Evolutionary conservation across 805 yeast genomes (phyloP), one percentile per base, ranked within the genome.

Genomic region (Myxozyma geophila): DNA sequence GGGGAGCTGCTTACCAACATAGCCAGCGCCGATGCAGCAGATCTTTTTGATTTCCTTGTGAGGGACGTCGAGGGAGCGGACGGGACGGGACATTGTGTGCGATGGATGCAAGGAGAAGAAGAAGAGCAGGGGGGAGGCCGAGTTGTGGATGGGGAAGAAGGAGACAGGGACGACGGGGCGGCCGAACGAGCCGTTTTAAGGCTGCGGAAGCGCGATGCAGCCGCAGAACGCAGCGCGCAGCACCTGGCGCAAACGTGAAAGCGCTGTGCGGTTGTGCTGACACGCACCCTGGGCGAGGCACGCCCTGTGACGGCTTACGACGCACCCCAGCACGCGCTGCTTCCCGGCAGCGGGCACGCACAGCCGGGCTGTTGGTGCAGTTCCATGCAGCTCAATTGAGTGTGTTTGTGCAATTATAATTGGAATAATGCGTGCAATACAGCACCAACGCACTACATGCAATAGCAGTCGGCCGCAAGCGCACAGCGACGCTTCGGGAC

Each of bases 11-110:
- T 21, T 52, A 66, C 68, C 73, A 52, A 72, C 74, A 55, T 72
- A 72, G 50, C 74, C 74, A 52, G 74, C 74, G 37, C 74, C 74
- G 35, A 72, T 69, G 59, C 74, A 72, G 67, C 74, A 74, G 52
- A 75, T 75, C 69, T 64, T 67, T 44, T 40, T 62, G 57, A 69
- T 50, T 41, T 50, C 47, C 62, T 65, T 65, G 68, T 64, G 68
- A 23, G 68, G 68, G 17, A 65, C 48, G 44, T 54, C 64, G 59
- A 55, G 50, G 55, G 54, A 33, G 50, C 59, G 65, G 43, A 64
- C 60, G 13, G 68, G 63, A 36, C 60, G 52, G 4, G 67, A 52
- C 53, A 49, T 49, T 49, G 49, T 7, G 7, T 33, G 40, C 19
- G 54, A 64, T 62, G 60, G 12, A 49, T 61, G 47, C 37, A 51